A percentile compares a stretch with the other conserved stretches of the same genome.
Conservation (phyloP, 306 rosid species). For the Rosa persica region DNA sequence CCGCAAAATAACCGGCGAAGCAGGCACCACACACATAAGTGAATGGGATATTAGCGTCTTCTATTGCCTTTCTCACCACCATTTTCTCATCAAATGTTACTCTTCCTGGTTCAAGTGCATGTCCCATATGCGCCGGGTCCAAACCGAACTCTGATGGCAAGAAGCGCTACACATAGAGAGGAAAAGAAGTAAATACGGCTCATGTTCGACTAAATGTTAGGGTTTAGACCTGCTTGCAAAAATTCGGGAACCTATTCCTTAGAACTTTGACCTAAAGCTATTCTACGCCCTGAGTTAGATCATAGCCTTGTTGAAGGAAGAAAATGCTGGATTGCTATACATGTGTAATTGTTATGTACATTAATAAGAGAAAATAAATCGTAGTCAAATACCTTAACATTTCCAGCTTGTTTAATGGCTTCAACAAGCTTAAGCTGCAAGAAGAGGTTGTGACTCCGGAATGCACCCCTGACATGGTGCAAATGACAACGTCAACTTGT, state of each 20-base stretch:
- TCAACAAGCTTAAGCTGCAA: conserved; percentile 78
- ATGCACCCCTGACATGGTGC: conserved; percentile 79
- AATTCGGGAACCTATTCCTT: neutral
- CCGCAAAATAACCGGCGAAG: conserved; percentile 76
- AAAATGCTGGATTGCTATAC: neutral
- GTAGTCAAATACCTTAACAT: conserved; percentile 53
- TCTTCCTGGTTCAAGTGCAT: conserved; percentile 89
- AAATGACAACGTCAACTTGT: conserved; percentile 69
- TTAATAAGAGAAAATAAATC: neutral
- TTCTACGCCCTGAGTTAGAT: neutral
- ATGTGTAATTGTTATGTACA: neutral
- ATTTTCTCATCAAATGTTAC: conserved; percentile 84
- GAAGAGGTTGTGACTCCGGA: conserved; percentile 62
- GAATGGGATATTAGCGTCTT: conserved; percentile 73
- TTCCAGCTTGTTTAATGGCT: conserved; percentile 79
- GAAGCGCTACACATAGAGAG: conserved; percentile 52
- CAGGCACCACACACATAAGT: conserved; percentile 76
- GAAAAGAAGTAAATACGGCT: neutral
- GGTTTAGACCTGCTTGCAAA: neutral
- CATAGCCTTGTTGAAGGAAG: neutral
- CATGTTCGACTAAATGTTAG: neutral
- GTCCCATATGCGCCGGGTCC: conserved; percentile 72
- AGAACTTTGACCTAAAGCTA: neutral
- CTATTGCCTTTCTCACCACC: conserved; percentile 63
- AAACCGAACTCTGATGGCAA: conserved; percentile 88